Evolutionary conservation across 225 moss, liverwort and hornwort species (phyloP).

Genomic region (Pseudisothecium myosuroides): DNA sequence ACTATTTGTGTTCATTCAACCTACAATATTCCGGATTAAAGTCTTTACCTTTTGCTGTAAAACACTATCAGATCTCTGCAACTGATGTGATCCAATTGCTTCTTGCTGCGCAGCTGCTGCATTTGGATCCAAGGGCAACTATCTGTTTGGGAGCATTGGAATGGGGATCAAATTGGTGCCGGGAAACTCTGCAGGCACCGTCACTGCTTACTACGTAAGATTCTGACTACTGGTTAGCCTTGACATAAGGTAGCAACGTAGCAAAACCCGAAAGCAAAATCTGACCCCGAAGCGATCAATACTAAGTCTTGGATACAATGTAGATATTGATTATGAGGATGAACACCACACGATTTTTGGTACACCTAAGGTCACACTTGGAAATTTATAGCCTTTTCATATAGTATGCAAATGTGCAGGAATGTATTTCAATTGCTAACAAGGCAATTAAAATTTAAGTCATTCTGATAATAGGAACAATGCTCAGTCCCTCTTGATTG

Average conservation of each 20-base stretch:
- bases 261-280: not conserved
- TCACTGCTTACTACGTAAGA: conserved; percentile 50
- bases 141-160: conserved; percentile 36
- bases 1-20: not conserved
- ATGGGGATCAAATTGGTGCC: conserved; percentile 38
- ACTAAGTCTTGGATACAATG: not conserved
- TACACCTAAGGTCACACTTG: not conserved
- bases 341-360: not conserved
- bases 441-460: not conserved
- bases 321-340: not conserved
- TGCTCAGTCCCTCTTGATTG: not conserved
- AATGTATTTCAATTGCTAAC: not conserved
- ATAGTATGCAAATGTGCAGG: not conserved
- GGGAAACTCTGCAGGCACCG: conserved; percentile 49
- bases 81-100: not conserved
- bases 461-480: not conserved
- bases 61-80: not conserved
- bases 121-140: conserved; percentile 34
- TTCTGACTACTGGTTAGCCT: not conserved
- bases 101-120: conserved; percentile 32
- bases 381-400: not conserved
- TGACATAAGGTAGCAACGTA: not conserved
- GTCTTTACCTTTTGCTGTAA: not conserved
- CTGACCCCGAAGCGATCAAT: not conserved
- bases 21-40: not conserved